Conservation (phyloP, 768 basidiomycete genomes). For the Termitomyces sp. region DNA sequence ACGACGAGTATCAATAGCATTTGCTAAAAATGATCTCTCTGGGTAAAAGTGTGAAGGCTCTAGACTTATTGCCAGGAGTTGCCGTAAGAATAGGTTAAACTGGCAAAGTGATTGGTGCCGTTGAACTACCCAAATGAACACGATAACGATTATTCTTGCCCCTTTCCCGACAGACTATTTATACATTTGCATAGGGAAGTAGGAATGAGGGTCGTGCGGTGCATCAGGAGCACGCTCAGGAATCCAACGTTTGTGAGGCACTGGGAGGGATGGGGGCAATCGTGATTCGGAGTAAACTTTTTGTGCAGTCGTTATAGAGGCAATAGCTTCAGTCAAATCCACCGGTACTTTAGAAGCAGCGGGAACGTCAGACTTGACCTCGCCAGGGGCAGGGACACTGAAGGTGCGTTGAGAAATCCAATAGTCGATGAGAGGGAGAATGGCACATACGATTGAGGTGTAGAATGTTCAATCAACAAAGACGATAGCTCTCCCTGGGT, state of each 20-base stretch:
- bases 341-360: slow-evolving; percentile 35
- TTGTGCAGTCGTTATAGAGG: slow-evolving; percentile 48
- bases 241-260: slow-evolving; percentile 64
- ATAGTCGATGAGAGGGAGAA: background rate
- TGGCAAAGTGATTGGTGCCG: background rate
- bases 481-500: slow-evolving; percentile 79
- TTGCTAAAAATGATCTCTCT: background rate
- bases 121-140: background rate
- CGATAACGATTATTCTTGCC: background rate
- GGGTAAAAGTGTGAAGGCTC: background rate
- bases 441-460: slow-evolving; percentile 51
- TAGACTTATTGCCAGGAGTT: background rate
- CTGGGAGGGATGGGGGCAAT: slow-evolving; percentile 72
- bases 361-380: slow-evolving; percentile 39
- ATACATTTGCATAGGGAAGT: slow-evolving; percentile 80
- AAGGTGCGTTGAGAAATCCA: background rate
- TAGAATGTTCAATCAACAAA: slow-evolving; percentile 77
- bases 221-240: slow-evolving; percentile 67
- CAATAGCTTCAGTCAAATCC: slow-evolving; percentile 72
- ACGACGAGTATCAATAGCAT: background rate
- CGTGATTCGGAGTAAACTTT: slow-evolving; percentile 56
- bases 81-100: background rate
- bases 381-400: slow-evolving; percentile 51
- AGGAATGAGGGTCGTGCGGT: slow-evolving; percentile 77
- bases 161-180: slow-evolving; percentile 23